Evolutionary conservation across 1,284 basidiomycete genomes (phyloP), one percentile per base, ranked within the genome.

Genomic region (Peniophora sp.): DNA sequence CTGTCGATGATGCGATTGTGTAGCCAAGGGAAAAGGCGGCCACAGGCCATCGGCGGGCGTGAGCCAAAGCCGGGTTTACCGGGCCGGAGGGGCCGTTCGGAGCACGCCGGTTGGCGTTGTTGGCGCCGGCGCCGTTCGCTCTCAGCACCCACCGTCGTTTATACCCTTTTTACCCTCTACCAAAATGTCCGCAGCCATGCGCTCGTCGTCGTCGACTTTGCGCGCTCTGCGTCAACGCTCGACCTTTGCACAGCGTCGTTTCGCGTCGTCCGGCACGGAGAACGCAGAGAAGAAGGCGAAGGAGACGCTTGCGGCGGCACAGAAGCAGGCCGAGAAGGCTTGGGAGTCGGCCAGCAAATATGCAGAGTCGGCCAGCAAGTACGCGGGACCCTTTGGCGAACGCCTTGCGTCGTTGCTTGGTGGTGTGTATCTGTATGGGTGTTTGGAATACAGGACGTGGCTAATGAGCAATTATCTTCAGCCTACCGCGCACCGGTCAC

Each of bases 401-500:
- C 78, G 70, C 52, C 69, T 77, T 50, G 81, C 77, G 2, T 72
- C 73, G 36, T 55, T 85, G 58, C 74, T 90, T 24, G 87, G 87
- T 53, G 73, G 87, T 89, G 60, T 58, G 82, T 43, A 11, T 46
- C n/a, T 46, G 43, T 41, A 17, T 52, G 20, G 32, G n/a, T 45
- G 24, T n/a, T n/a, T n/a, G n/a, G n/a, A n/a, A n/a, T n/a, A n/a
- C n/a, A n/a, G n/a, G 20, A 47, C 12, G 22, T 17, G 51, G 15
- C 14, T n/a, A 20, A 24, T 42, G 3, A 9, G 41, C 47, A 8
- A 32, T 32, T 17, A 45, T 34, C 46, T 55, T 5, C 62, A 95
- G 92, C 83, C 27, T 93, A 94, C 75, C 81, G 82, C 57, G 78
- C 90, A 64, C 92, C 93, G 15, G 59, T 95, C 49, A 59, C 81